Conservation (phyloP, 371 early-diverging fungal species). For the Nematocida minor region DNA sequence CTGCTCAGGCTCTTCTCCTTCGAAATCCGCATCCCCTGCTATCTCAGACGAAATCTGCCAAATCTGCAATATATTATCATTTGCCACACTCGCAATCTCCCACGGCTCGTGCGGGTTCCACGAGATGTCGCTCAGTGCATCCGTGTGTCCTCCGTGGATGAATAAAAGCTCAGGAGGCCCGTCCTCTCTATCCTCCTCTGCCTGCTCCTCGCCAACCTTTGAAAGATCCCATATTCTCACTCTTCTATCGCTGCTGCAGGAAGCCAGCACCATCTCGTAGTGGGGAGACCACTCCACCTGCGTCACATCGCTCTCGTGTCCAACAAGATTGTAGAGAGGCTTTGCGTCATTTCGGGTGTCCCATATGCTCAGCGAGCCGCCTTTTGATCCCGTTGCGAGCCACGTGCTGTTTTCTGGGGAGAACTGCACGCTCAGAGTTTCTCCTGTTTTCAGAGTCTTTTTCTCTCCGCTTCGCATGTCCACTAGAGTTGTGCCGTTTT, state of each 20-base stretch:
- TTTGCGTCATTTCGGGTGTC: constrained; percentile 79
- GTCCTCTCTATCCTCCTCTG: constrained; percentile 84
- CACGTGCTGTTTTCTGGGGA: constrained; percentile 76
- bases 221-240: constrained; percentile 88
- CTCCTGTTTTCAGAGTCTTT: constrained; percentile 65
- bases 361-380: constrained; percentile 85
- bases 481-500: constrained; percentile 67
- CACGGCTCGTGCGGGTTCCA: constrained; percentile 91
- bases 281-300: constrained; percentile 89
- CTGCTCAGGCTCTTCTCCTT: neutral
- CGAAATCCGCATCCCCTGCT: neutral
- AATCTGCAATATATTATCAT: constrained; percentile 88
- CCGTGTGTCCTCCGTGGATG: constrained; percentile 94
- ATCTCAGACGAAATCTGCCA: constrained; percentile 69
- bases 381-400: constrained; percentile 85
- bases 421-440: constrained; percentile 83
- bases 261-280: constrained; percentile 78
- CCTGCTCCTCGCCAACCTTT: constrained; percentile 80
- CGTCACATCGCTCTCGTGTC: constrained; percentile 75
- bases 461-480: constrained; percentile 71
- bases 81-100: constrained; percentile 82
- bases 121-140: constrained; percentile 81
- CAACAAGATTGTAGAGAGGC: constrained; percentile 75
- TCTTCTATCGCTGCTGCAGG: constrained; percentile 78
- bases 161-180: constrained; percentile 94